Conservation (phyloP, 2,329 filamentous ascomycete species). For the Eutypella sp. region DNA sequence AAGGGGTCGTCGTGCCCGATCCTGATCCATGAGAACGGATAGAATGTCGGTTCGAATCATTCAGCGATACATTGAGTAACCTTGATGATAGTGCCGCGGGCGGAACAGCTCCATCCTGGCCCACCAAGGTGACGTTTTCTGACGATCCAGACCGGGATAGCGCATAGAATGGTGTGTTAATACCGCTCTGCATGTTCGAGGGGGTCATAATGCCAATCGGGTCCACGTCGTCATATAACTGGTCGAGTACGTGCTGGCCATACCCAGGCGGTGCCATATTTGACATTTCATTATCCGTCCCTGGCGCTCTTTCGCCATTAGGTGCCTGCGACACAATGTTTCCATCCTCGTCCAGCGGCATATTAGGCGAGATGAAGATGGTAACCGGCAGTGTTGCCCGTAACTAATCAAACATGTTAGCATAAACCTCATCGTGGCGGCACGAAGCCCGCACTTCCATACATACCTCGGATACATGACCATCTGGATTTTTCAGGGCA, state of each 20-base stretch:
- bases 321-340: conserved; percentile 63
- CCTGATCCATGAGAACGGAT: conserved; percentile 39
- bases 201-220: conserved; percentile 70
- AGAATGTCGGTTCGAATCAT: conserved; percentile 40
- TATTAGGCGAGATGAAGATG: conserved; percentile 92
- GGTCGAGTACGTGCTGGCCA: conserved; percentile 82
- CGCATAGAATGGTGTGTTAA: conserved; percentile 73
- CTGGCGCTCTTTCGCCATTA: conserved; percentile 30
- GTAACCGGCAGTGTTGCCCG: conserved; percentile 86
- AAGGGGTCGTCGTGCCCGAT: conserved; percentile 40
- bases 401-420: conserved; percentile 45
- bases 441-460: not conserved
- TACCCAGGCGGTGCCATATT: conserved; percentile 86
- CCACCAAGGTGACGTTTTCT: conserved; percentile 69
- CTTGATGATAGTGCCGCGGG: conserved; percentile 57
- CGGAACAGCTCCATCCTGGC: conserved; percentile 38
- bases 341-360: conserved; percentile 83
- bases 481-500: conserved; percentile 89
- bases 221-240: conserved; percentile 84
- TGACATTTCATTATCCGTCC: conserved; percentile 50
- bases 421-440: conserved; percentile 6
- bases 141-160: conserved; percentile 70
- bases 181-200: conserved; percentile 53
- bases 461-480: conserved; percentile 80
- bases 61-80: conserved; percentile 64